A percentile compares a stretch with the other conserved stretches of the same genome.
Evolutionary conservation across 768 basidiomycete genomes (phyloP).

Genomic region (Calocera cornea): DNA sequence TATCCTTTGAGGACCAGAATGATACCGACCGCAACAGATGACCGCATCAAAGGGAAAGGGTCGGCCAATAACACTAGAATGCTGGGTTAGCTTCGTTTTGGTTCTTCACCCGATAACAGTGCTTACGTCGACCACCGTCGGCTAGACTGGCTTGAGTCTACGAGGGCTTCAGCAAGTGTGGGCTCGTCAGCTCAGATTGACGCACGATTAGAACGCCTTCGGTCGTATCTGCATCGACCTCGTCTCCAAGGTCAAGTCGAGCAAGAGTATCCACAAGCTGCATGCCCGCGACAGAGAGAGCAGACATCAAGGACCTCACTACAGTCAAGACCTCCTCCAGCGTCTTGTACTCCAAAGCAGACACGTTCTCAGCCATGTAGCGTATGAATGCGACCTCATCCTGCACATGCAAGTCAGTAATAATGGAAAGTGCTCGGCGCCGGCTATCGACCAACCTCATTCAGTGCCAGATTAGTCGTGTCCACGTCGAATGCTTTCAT

Average conservation of each 20-base stretch:
- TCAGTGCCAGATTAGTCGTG: conserved; percentile 37
- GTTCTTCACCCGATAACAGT: background rate
- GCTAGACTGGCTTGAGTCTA: conserved; percentile 8
- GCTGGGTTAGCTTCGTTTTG: background rate
- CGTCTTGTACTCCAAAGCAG: conserved; percentile 86
- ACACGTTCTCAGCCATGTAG: conserved; percentile 91
- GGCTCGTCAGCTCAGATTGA: background rate
- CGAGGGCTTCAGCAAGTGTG: background rate
- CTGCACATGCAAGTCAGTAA: conserved; percentile 25
- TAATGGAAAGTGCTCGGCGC: background rate
- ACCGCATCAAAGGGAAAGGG: conserved; percentile 11
- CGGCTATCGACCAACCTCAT: conserved; percentile 35
- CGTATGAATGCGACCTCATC: conserved; percentile 75
- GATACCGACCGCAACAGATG: conserved; percentile 65
- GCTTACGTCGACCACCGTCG: background rate
- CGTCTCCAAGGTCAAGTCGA: conserved; percentile 42
- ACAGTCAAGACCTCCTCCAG: conserved; percentile 85
- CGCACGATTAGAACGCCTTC: conserved; percentile 5
- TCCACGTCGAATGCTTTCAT: conserved; percentile 70
- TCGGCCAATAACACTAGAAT: background rate
- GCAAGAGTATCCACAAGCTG: conserved; percentile 64
- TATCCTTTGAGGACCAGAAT: conserved; percentile 78
- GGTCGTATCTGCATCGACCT: conserved; percentile 9
- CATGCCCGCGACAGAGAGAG: conserved; percentile 67
- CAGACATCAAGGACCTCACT: conserved; percentile 59